Base-by-base conservation (phyloP, 495 filamentous ascomycete genomes). In the Daldinia loculata region DNA sequence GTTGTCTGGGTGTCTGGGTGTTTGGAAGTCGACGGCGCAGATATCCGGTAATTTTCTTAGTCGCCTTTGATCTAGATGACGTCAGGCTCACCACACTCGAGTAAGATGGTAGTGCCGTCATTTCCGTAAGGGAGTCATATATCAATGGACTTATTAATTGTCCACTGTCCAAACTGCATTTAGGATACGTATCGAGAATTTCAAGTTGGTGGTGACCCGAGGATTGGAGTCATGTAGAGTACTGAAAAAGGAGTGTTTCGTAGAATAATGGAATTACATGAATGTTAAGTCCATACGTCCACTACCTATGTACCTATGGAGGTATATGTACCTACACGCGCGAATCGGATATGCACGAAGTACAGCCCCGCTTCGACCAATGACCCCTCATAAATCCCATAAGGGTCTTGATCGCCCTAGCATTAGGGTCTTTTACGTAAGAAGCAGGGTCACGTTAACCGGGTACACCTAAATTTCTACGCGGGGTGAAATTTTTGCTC, bases 81-180 rank as follows among this genome's bases (percentile, higher is more conserved):
- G 69, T 72, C 64, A 72, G 64, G 66, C 15, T 50, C 43, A 48
- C 43, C 43, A 48, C 43, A 48, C 43, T 22, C 24, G 22, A 48
- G 63, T 51, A 57, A 62, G 57, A 71, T 59, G 41, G 7, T 8
- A 57, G 43, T 50, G 56, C 55, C 61, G 56, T 41, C 43, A 45
- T 55, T 59, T 51, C 67, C 56, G 67, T 6, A 24, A 48, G n/a
- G 43, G 39, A n/a, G 39, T 41, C 39, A 41, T 41, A 48, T 48
- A 24, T 24, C 43, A 11, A 48, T 48, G 43, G 19, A 22, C 8
- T 48, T 48, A 12, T 22, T 11, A 8, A 48, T 24, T 48, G 7
- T 19, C 19, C 43, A 48, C 24, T 12, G 17, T 48, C 22, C 4
- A 48, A 48, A 24, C 3, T 22, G 43, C 19, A 48, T 14, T 22